Evolutionary conservation across 1,284 basidiomycete genomes (phyloP).

Genomic region (Tylopilus sp.): DNA sequence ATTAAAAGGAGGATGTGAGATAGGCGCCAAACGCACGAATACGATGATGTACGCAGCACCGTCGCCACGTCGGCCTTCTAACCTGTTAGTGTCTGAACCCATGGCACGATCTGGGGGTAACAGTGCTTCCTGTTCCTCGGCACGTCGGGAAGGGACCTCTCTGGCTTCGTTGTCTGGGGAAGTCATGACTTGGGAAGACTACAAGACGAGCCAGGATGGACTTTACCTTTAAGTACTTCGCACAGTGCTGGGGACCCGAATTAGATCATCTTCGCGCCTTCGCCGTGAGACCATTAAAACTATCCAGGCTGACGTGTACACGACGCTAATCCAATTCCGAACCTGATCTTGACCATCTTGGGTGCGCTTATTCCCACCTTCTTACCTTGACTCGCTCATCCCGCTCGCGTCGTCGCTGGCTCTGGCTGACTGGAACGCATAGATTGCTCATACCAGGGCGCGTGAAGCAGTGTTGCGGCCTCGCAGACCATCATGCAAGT

Average conservation of each 20-base stretch:
- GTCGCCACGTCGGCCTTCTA: slow-evolving; percentile 27
- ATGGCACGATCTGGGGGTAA: slow-evolving; percentile 15
- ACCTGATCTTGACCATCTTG: too few species aligned
- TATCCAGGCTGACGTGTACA: too few species aligned
- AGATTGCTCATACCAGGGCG: too few species aligned
- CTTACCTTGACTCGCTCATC: too few species aligned
- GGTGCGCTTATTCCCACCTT: too few species aligned
- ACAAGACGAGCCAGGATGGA: not conserved
- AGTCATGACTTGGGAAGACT: not conserved
- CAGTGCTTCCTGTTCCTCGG: slow-evolving; percentile 23
- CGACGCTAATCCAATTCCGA: too few species aligned
- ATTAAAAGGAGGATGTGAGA: not conserved
- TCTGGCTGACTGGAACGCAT: too few species aligned
- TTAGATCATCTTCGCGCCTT: not conserved
- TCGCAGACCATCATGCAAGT: too few species aligned
- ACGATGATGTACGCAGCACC: slow-evolving; percentile 15
- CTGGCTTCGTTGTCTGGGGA: not conserved
- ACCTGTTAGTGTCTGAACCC: slow-evolving; percentile 19
- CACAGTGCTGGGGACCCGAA: not conserved
- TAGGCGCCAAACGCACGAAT: slow-evolving; percentile 17
- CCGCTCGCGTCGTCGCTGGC: too few species aligned
- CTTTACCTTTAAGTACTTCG: not conserved
- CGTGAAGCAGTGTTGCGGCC: too few species aligned
- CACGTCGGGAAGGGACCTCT: not conserved
- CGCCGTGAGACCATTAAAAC: too few species aligned